Evolutionary conservation across 257 asterid species (phyloP), one percentile per base, ranked within the genome.

Genomic region (Salvia splendens): DNA sequence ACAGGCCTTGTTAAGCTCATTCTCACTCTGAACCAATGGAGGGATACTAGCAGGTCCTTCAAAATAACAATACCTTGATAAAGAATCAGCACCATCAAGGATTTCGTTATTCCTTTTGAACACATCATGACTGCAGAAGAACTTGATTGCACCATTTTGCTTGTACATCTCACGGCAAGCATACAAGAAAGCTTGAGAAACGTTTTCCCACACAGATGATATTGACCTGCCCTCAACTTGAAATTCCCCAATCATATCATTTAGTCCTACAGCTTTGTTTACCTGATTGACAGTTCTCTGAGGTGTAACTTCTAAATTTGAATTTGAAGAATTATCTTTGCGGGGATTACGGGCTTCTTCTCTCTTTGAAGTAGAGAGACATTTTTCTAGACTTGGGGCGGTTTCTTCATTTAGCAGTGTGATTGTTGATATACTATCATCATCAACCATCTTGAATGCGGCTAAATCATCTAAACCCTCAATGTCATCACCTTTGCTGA

Each of bases 181-280:
- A 42, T 36, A 57, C 73, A 85, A 10, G 62, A 88, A 61, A 53
- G 75, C 73, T 68, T 82, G 77, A 60, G 87, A 76, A 69, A 81
- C 89, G 86, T 65, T 84, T 74, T 86, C 89, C 99, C 99, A 93
- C 4, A 79, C 97, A 73, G 82, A 79, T 38, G 90, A 76, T 65
- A 82, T 36, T 36, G 95, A 86, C 66, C 86, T 79, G 33, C 86
- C 92, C 82, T 90, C 95, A 54, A 88, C 88, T 51, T 77, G 73
- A 75, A 93, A 88, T 69, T 88, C 89, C 55, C 94, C 95, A 52
- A 89, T 75, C 59, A 65, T 54, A 63, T 87, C 89, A 78, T 78
- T 78, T 50, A 73, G 74, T 42, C 75, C 81, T 72, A 70, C 75
- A 57, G 73, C 68, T 15, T 52, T 77, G 70, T 66, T 70, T 24